phyloP scores from a whole-genome alignment of 768 basidiomycete species.

The Candolleomyces efflorescens region DNA sequence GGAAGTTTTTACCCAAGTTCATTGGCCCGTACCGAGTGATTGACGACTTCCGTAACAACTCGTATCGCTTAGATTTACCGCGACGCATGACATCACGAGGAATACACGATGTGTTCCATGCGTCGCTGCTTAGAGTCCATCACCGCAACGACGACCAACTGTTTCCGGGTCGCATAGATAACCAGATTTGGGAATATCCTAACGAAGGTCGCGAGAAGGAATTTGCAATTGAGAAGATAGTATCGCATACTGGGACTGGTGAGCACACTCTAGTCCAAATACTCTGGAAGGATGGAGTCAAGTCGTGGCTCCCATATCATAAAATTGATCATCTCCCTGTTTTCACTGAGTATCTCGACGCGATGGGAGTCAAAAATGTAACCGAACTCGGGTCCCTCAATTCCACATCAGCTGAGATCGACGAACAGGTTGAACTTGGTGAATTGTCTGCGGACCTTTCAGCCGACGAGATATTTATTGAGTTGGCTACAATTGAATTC shows the following conservation, averaged over 20 bases:
- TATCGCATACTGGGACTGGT: slow-evolving; percentile 20
- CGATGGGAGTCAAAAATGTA: slow-evolving; percentile 23
- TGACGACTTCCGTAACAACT: slow-evolving; percentile 1
- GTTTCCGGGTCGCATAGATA: slow-evolving; percentile 20
- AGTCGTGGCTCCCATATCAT: slow-evolving; percentile 27
- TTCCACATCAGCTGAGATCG: too few species aligned
- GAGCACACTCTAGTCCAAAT: slow-evolving; percentile 24
- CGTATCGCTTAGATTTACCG: not conserved
- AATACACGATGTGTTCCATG: slow-evolving; percentile 23
- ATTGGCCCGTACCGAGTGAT: slow-evolving; percentile 8
- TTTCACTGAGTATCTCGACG: not conserved
- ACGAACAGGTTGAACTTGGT: too few species aligned
- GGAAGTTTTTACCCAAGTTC: slow-evolving; percentile 7
- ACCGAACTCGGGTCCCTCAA: slow-evolving; percentile 21
- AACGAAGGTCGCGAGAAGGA: not conserved
- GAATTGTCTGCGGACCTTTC: too few species aligned
- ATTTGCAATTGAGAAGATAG: slow-evolving; percentile 23
- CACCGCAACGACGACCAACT: slow-evolving; percentile 28
- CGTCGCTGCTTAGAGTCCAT: slow-evolving; percentile 25
- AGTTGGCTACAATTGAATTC: too few species aligned
- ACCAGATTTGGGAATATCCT: slow-evolving; percentile 11
- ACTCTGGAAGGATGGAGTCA: slow-evolving; percentile 27
- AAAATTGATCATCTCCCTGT: slow-evolving; percentile 7
- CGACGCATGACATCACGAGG: not conserved
- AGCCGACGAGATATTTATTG: too few species aligned